phyloP scores from a whole-genome alignment of 2,329 filamentous ascomycete genomes.

The Chaetomiaceae sp. region DNA sequence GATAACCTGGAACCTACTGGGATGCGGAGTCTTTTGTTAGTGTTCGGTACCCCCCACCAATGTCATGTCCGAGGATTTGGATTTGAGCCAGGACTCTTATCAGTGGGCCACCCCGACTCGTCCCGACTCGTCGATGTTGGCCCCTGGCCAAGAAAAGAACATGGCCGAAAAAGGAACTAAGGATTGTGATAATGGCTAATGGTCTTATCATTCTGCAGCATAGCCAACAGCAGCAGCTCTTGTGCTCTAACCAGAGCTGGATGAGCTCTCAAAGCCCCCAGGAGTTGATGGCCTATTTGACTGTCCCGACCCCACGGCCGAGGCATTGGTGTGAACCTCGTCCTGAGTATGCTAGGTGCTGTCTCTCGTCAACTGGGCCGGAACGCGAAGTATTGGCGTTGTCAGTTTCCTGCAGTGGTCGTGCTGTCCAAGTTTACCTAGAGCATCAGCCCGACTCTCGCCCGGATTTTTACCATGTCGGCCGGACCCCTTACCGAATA shows the following conservation, averaged over 20 bases:
- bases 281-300: slow-evolving; percentile 6
- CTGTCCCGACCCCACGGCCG: not conserved
- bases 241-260: not conserved
- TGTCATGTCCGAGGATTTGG: too few species aligned
- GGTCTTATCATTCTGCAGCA: slow-evolving; percentile 20
- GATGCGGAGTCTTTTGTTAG: too few species aligned
- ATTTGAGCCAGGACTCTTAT: slow-evolving; percentile 6
- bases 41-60: too few species aligned
- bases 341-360: too few species aligned
- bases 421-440: not conserved
- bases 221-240: not conserved
- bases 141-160: slow-evolving; percentile 14
- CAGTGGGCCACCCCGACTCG: slow-evolving; percentile 9
- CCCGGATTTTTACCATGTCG: slow-evolving; percentile 30
- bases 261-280: not conserved
- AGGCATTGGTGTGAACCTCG: not conserved
- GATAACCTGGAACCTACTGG: too few species aligned
- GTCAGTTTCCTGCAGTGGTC: not conserved
- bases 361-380: too few species aligned
- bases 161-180: slow-evolving; percentile 20
- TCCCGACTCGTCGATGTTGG: slow-evolving; percentile 9
- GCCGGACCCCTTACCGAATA: slow-evolving; percentile 37
- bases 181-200: slow-evolving; percentile 10
- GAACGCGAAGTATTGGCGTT: too few species aligned
- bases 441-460: too few species aligned